Base-by-base conservation (phyloP, 345 rosid species). In the Linum trigynum region DNA sequence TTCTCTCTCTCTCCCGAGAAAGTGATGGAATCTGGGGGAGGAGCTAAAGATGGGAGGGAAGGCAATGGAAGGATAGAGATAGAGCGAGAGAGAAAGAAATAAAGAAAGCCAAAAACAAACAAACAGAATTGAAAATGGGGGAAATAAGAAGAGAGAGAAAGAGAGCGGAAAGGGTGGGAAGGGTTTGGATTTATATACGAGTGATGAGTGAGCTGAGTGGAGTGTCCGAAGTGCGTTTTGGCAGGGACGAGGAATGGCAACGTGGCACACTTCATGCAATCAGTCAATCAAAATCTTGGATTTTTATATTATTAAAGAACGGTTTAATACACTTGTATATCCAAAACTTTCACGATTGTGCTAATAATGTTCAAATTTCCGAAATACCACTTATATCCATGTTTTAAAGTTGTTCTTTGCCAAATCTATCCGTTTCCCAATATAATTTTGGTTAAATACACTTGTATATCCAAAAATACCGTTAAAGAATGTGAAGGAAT, bases 211-310 rank as follows among this genome's bases (percentile, higher is more conserved):
- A 45, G 12, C 12, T 7, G 51, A 45, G 51, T 45, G 51, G 64
- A 63, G 45, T 10, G 55, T 17, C 0, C 12, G 51, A 5, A 60
- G 62, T 61, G 64, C 38, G 55, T 76, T 57, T 63, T 38, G 64
- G 62, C 77, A 75, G 73, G 70, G 62, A 74, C 59, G 67, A 71
- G 76, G 71, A 58, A 64, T 61, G 38, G 83, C 75, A 65, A 84
- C 86, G 92, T 87, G 92, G 82, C 86, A 63, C 53, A 65, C 62
- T 61, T 67, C 76, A 61, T 75, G 80, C 77, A 75, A 73, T 61
- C 17, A 43, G 53, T 40, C 10, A 1, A 8, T 7, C 5, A 45
- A 11, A 23, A 23, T 23, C 32, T 23, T 23, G 32, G 32, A 23
- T 23, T 23, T 23, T 23, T 23, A 23, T 23, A 23, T 23, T 23